A percentile compares a stretch with the other conserved stretches of the same genome.
phyloP scores from a whole-genome alignment of 2,329 filamentous ascomycete genomes.

The Phialophora macrospora region DNA sequence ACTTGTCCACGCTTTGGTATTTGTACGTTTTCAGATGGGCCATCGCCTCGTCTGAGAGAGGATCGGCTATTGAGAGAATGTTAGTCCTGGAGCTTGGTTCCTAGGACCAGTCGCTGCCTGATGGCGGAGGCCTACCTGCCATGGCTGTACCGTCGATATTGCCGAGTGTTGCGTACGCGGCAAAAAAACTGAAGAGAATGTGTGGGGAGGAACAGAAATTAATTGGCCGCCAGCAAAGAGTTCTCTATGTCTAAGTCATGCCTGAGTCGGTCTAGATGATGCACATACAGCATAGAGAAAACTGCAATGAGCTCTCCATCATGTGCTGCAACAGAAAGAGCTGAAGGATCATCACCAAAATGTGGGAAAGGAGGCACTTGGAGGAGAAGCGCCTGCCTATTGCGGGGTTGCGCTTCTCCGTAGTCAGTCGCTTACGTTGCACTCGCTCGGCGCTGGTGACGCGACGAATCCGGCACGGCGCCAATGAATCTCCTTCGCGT shows the following conservation, averaged over 20 bases:
- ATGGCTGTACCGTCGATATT: conserved; percentile 4
- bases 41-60: conserved; percentile 85
- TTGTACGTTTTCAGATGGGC: conserved; percentile 94
- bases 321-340: neutral
- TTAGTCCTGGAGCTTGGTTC: conserved; percentile 6
- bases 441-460: neutral
- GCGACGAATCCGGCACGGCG: conserved; percentile 6
- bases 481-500: conserved; percentile 8
- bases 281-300: conserved; percentile 3
- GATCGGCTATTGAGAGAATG: conserved; percentile 46
- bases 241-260: conserved; percentile 15
- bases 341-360: neutral
- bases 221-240: neutral
- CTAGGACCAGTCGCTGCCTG: conserved; percentile 41
- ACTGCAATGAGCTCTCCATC: neutral
- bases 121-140: conserved; percentile 39
- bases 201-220: neutral
- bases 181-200: conserved; percentile 2
- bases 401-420: neutral
- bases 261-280: conserved; percentile 1
- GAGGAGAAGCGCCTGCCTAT: neutral
- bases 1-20: conserved; percentile 96
- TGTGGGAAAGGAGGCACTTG: neutral
- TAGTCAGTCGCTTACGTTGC: conserved; percentile 1
- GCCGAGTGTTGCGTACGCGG: neutral